A percentile compares a stretch with the other conserved stretches of the same genome.
These are phyloP conservation scores for Aspergillus sp. DNA, from an alignment of 2,329 filamentous ascomycete species.

Conservation along the genomic window DNA sequence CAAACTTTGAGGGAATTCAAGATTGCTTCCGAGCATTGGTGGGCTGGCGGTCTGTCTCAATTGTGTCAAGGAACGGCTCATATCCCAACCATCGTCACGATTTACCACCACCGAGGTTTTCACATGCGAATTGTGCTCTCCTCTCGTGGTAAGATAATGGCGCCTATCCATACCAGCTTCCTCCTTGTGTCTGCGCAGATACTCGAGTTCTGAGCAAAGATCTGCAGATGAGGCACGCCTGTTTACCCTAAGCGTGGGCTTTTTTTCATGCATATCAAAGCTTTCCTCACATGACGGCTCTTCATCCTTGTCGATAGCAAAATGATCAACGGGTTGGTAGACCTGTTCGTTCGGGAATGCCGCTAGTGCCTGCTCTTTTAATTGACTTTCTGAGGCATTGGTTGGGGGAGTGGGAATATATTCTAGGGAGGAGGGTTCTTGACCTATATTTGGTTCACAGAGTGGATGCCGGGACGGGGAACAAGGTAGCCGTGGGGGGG, in stretches of 20 bases:
- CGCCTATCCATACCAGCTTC: slow-evolving; percentile 53
- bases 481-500: slow-evolving; percentile 46
- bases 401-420: slow-evolving; percentile 79
- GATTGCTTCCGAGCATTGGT: slow-evolving; percentile 82
- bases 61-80: slow-evolving; percentile 42
- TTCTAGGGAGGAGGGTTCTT: slow-evolving; percentile 72
- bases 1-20: slow-evolving; percentile 75
- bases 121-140: slow-evolving; percentile 15
- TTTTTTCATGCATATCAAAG: neutral
- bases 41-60: slow-evolving; percentile 65
- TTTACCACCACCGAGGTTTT: slow-evolving; percentile 5
- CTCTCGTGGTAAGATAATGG: slow-evolving; percentile 32
- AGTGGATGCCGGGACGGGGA: slow-evolving; percentile 28
- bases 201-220: slow-evolving; percentile 70
- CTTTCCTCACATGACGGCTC: slow-evolving; percentile 34
- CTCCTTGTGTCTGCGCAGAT: slow-evolving; percentile 77
- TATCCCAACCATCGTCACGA: slow-evolving; percentile 21
- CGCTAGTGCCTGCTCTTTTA: slow-evolving; percentile 63
- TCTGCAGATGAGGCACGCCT: slow-evolving; percentile 47
- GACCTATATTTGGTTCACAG: slow-evolving; percentile 51
- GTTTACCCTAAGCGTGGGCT: slow-evolving; percentile 17
- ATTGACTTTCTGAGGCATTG: slow-evolving; percentile 74
- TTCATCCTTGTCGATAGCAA: slow-evolving; percentile 44
- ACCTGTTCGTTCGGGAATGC: slow-evolving; percentile 51
- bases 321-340: slow-evolving; percentile 49